These are phyloP conservation scores for Chaetomium cochliodes DNA, from an alignment of 495 filamentous ascomycete genomes.

Conservation along the genomic window DNA sequence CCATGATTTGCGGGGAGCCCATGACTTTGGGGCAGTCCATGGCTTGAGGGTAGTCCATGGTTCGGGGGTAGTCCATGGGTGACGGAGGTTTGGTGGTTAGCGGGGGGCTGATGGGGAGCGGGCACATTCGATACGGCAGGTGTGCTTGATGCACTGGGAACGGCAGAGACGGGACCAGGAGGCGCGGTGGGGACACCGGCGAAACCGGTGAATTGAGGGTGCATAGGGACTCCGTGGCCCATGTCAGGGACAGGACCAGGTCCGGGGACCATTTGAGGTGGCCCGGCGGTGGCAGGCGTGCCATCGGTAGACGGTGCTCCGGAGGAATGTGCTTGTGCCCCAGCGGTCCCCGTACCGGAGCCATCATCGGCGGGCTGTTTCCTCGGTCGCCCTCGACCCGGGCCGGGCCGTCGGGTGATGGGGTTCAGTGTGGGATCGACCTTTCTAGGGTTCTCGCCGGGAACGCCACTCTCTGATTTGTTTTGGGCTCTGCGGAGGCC, in stretches of 20 bases:
- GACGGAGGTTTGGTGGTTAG: conserved; percentile 1
- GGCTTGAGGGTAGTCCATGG: conserved; percentile 8
- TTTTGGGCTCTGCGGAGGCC: conserved; percentile 49
- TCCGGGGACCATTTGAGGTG: conserved; percentile 1
- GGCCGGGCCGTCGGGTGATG: conserved; percentile 51
- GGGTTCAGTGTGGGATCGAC: conserved; percentile 48
- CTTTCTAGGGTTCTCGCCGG: conserved; percentile 31
- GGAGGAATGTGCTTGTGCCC: neutral
- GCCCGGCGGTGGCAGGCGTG: conserved; percentile 14
- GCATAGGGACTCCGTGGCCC: neutral
- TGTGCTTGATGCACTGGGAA: neutral
- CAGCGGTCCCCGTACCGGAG: conserved; percentile 20
- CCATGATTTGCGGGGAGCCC: conserved; percentile 16
- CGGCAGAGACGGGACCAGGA: neutral
- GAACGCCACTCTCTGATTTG: conserved; percentile 41
- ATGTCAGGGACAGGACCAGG: conserved; percentile 5
- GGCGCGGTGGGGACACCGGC: conserved; percentile 12
- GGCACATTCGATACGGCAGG: neutral
- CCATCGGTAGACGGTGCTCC: conserved; percentile 8
- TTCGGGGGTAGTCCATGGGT: conserved; percentile 6
- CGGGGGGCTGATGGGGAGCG: neutral
- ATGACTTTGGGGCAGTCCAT: neutral
- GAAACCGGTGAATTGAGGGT: neutral
- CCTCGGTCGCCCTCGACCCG: conserved; percentile 48
- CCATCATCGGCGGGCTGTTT: conserved; percentile 34